A percentile compares a stretch with the other conserved stretches of the same genome.
Conservation (phyloP, 2,329 filamentous ascomycete genomes). For the Chrysosporium queenslandicum region DNA sequence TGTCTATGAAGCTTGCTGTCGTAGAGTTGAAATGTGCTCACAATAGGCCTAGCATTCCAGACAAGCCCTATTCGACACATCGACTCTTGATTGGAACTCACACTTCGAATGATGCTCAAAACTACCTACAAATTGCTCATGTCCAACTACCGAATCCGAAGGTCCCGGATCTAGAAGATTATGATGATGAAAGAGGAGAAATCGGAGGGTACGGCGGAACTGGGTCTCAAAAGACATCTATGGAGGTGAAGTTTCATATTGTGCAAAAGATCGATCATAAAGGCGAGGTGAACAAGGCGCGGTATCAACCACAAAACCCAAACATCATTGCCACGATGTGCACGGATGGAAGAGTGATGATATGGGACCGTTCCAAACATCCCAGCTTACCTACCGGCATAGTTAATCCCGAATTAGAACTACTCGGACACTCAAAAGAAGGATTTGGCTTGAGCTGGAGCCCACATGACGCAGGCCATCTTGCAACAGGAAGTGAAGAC, state of each 20-base stretch:
- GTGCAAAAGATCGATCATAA: conserved; percentile 95
- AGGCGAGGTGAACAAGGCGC: conserved; percentile 94
- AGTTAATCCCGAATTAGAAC: conserved; percentile 71
- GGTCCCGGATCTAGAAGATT: conserved; percentile 61
- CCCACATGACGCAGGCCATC: conserved; percentile 66
- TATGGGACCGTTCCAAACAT: conserved; percentile 96
- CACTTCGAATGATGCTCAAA: conserved; percentile 72
- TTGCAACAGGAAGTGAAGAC: conserved; percentile 88
- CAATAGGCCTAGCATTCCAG: conserved; percentile 49
- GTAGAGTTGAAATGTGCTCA: conserved; percentile 13
- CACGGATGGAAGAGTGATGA: conserved; percentile 73
- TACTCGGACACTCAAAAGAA: conserved; percentile 75
- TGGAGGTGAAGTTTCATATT: conserved; percentile 72
- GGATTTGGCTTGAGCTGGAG: conserved; percentile 93
- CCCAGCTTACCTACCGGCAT: conserved; percentile 62
- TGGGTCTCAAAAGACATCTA: conserved; percentile 53
- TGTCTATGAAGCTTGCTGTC: conserved; percentile 19
- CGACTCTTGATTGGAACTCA: conserved; percentile 89
- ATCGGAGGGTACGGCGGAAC: conserved; percentile 74
- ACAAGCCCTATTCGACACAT: conserved; percentile 78
- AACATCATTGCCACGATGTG: conserved; percentile 93
- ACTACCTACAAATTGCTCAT: conserved; percentile 90
- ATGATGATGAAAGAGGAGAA: conserved; percentile 84
- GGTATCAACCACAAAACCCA: conserved; percentile 94
- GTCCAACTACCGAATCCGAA: conserved; percentile 80